Evolutionary conservation across 805 yeast species (phyloP).

Genomic region (Candida multigemmis): DNA sequence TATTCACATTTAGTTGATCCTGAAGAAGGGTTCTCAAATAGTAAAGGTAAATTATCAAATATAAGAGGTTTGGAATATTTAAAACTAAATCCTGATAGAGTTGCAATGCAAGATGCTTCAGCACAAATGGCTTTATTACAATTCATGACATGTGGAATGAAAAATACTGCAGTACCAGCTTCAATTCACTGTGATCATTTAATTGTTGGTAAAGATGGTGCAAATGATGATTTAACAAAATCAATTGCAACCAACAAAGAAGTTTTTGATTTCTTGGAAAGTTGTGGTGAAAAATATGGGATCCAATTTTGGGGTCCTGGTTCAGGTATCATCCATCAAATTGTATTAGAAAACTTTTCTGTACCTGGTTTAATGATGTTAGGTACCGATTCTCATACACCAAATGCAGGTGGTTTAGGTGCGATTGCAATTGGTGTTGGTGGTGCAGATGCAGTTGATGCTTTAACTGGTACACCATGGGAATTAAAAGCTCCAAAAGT

Average conservation of each 20-base stretch:
- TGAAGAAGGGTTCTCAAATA: constrained; percentile 58
- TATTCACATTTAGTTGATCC: constrained; percentile 90
- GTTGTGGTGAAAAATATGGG: constrained; percentile 91
- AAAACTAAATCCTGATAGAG: constrained; percentile 93
- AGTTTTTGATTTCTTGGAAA: constrained; percentile 88
- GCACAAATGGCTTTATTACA: constrained; percentile 99
- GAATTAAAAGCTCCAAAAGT: constrained; percentile 96
- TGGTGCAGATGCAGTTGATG: constrained; percentile 99
- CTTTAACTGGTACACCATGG: constrained; percentile 95
- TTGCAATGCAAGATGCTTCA: constrained; percentile 99
- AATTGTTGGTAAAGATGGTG: constrained; percentile 94
- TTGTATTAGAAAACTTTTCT: constrained; percentile 91
- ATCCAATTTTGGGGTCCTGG: constrained; percentile 99
- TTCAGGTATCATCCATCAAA: constrained; percentile 97
- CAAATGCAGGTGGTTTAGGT: constrained; percentile 98
- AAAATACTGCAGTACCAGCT: constrained; percentile 82
- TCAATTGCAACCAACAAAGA: constrained; percentile 86
- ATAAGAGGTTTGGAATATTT: constrained; percentile 84
- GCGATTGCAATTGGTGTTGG: constrained; percentile 99
- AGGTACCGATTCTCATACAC: constrained; percentile 98
- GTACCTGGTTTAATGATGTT: constrained; percentile 96
- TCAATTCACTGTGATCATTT: constrained; percentile 98
- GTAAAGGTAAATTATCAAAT: constrained; percentile 39
- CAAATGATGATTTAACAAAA: constrained; percentile 67
- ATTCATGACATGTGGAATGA: constrained; percentile 94